Base-by-base conservation (phyloP, 2,329 filamentous ascomycete genomes). In the Talaromyces sp. region DNA sequence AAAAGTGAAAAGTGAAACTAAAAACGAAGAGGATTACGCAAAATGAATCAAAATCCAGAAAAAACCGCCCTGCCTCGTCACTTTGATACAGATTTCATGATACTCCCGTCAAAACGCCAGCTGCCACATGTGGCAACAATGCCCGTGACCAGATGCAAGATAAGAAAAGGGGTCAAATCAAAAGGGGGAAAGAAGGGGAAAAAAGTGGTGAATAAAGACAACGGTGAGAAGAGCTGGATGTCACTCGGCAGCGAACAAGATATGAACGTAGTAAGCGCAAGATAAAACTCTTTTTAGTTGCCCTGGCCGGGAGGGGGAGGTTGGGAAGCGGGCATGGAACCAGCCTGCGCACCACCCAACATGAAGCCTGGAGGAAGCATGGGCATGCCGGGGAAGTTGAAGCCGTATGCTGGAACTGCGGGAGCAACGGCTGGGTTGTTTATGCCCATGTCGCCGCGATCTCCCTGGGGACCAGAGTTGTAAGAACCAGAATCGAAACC, bases 351-450 rank as follows among this genome's bases (percentile, higher is more conserved):
- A 49, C 70, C 70, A 35, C 72, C 72, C 64, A 77, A 69, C 69
- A 77, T 75, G 61, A 79, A 80, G 11, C 75, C 76, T 17, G 76
- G 74, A 48, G 76, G 76, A 22, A 80, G 73, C 68, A 77, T 75
- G 36, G 75, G 75, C 74, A 79, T 78, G 16, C 75, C 74, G 10
- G 75, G 70, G 53, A 79, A 77, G 33, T 78, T 78, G 62, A 82
- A 83, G 8, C 80, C 80, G 55, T 83, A 83, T 3, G 79, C 77
- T 40, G 80, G 80, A 5, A 83, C 79, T 6, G 80, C 75, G 13
- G 80, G 80, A 3, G 81, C 76, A 2, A 82, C 80, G 8, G 75
- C 80, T 24, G 82, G 75, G 45, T 75, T 76, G 55, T 70, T 75
- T 49, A 65, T 58, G 52, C 67, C 58, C 14, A 67, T 61, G 33